A percentile compares a stretch with the other conserved stretches of the same genome.
phyloP scores from a whole-genome alignment of 371 early-diverging fungal genomes.

The Syncephalis plumigaleata region DNA sequence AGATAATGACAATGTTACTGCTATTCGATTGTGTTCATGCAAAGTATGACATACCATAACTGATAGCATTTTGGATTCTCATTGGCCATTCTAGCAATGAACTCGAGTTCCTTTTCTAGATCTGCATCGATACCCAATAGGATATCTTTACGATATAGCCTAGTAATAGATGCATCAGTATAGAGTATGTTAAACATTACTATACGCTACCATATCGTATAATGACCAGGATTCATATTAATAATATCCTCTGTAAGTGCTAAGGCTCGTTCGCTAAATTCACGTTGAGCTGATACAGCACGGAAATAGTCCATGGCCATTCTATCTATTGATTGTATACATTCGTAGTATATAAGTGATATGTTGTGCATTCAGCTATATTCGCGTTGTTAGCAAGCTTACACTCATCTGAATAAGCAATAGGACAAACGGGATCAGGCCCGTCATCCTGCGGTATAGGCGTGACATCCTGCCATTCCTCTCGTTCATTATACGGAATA shows the following conservation, averaged over 20 bases:
- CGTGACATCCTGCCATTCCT: conserved; percentile 54
- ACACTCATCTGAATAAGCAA: conserved; percentile 76
- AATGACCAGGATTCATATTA: conserved; percentile 76
- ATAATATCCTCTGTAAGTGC: conserved; percentile 65
- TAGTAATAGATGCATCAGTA: conserved; percentile 10
- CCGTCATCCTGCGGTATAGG: conserved; percentile 83
- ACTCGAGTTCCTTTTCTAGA: conserved; percentile 53
- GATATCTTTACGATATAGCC: conserved; percentile 73
- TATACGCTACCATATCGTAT: conserved; percentile 91
- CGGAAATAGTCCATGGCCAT: conserved; percentile 80
- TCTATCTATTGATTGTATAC: conserved; percentile 27
- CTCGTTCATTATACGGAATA: no score
- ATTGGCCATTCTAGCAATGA: conserved; percentile 42
- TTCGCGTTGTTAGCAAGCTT: conserved; percentile 13
- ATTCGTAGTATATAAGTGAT: no score
- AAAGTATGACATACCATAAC: conserved; percentile 61
- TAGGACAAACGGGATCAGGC: conserved; percentile 70
- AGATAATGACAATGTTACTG: neutral
- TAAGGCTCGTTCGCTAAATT: conserved; percentile 63
- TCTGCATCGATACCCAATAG: conserved; percentile 44
- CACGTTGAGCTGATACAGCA: conserved; percentile 48
- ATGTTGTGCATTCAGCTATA: no score
- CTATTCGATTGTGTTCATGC: neutral
- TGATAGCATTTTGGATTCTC: conserved; percentile 88
- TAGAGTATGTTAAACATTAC: neutral